phyloP scores from a whole-genome alignment of 1,284 basidiomycete species.

The Pseudozyma pruni region DNA sequence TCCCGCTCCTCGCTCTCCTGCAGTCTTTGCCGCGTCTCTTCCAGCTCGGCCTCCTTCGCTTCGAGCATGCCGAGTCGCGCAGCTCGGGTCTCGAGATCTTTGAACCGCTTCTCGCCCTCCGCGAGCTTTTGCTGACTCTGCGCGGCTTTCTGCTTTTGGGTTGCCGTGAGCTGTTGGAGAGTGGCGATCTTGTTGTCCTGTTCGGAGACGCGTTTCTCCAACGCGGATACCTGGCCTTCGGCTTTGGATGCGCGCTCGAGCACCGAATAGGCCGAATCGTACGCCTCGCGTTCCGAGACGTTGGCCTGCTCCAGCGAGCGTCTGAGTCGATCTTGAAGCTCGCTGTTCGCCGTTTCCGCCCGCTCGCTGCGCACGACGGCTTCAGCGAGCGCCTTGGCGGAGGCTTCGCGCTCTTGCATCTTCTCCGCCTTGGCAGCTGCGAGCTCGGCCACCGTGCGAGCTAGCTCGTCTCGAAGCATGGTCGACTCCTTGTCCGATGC shows the following conservation, averaged over 20 bases:
- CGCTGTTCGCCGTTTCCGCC: conserved; percentile 29
- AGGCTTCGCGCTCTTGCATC: conserved; percentile 31
- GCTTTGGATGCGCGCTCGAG: conserved; percentile 45
- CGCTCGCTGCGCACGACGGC: conserved; percentile 33
- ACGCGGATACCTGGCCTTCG: conserved; percentile 46
- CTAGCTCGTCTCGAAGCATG: conserved; percentile 41
- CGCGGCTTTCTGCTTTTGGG: conserved; percentile 63
- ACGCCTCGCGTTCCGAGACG: conserved; percentile 32
- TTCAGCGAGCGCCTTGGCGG: conserved; percentile 41
- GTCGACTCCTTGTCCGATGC: conserved; percentile 23
- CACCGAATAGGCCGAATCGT: conserved; percentile 32
- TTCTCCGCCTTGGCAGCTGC: conserved; percentile 22
- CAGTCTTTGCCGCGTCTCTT: conserved; percentile 24
- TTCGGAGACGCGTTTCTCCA: conserved; percentile 54
- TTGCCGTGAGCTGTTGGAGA: conserved; percentile 51
- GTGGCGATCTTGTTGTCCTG: conserved; percentile 58
- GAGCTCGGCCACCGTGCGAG: conserved; percentile 39
- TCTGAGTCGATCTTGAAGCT: conserved; percentile 25
- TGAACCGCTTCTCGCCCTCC: conserved; percentile 51
- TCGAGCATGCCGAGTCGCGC: conserved; percentile 40
- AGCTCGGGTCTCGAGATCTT: conserved; percentile 43
- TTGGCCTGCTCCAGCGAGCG: conserved; percentile 17
- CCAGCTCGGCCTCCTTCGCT: conserved; percentile 27
- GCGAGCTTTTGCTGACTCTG: conserved; percentile 52
- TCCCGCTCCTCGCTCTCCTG: conserved; percentile 36